These are phyloP conservation scores for Capronia americana DNA, from an alignment of 2,329 filamentous ascomycete genomes.

Conservation along the genomic window DNA sequence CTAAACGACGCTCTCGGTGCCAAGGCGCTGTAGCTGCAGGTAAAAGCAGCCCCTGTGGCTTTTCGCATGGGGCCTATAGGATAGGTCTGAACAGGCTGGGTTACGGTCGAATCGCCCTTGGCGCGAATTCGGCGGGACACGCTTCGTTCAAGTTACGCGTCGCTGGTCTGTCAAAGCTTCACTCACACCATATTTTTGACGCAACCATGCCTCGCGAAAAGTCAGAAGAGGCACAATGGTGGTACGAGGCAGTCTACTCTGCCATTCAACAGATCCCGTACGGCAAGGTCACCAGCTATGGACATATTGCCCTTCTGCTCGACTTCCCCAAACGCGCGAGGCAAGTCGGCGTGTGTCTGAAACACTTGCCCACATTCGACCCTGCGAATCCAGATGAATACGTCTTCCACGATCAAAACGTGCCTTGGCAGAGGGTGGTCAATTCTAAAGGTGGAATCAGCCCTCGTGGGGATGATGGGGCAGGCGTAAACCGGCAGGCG, in stretches of 20 bases:
- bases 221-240: conserved; percentile 56
- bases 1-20: too few species aligned
- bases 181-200: neutral
- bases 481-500: conserved; percentile 50
- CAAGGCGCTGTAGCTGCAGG: too few species aligned
- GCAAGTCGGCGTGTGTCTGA: conserved; percentile 89
- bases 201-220: conserved; percentile 49
- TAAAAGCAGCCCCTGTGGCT: too few species aligned
- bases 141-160: neutral
- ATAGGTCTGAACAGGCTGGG: too few species aligned
- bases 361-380: conserved; percentile 72
- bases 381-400: conserved; percentile 52
- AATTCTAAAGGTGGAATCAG: conserved; percentile 87
- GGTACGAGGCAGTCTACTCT: conserved; percentile 72
- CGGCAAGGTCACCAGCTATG: conserved; percentile 87
- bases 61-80: too few species aligned
- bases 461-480: conserved; percentile 59
- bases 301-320: conserved; percentile 68
- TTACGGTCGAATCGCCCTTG: too few species aligned
- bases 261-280: conserved; percentile 84
- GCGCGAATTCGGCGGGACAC: too few species aligned
- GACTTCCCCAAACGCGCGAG: conserved; percentile 72
- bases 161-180: neutral
- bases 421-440: conserved; percentile 94
- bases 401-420: conserved; percentile 74